Percentiles rank a stretch among this genome's conserved stretches.
These are phyloP conservation scores for Tolypocladium ovalisporum DNA, from an alignment of 2,329 filamentous ascomycete genomes.

Conservation along the genomic window DNA sequence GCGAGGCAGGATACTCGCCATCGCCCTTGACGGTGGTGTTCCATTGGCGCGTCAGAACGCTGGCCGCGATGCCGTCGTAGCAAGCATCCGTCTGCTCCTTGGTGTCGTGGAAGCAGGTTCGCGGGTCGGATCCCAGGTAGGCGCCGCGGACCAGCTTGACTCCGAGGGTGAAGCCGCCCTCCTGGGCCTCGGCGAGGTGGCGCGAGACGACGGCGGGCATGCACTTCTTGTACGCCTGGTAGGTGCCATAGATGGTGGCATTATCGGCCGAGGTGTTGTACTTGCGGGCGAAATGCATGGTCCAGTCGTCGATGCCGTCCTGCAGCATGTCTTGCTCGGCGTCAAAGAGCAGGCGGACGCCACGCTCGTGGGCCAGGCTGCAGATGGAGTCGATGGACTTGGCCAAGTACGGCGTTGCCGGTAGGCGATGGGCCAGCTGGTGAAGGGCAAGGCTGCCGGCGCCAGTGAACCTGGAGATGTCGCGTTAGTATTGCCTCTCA, in stretches of 20 bases:
- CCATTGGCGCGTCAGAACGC: constrained; percentile 49
- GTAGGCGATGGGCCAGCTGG: constrained; percentile 50
- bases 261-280: constrained; percentile 57
- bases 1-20: constrained; percentile 42
- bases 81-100: constrained; percentile 59
- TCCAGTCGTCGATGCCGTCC: constrained; percentile 72
- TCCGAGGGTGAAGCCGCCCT: constrained; percentile 55
- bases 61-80: constrained; percentile 62
- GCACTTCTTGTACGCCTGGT: constrained; percentile 65
- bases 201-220: constrained; percentile 43
- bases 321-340: constrained; percentile 77
- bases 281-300: constrained; percentile 61
- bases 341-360: constrained; percentile 69
- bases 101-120: constrained; percentile 59
- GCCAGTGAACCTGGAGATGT: constrained; percentile 55
- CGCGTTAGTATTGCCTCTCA: background rate
- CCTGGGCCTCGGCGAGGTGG: constrained; percentile 48
- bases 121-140: constrained; percentile 59
- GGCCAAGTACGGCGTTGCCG: constrained; percentile 53
- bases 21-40: constrained; percentile 21
- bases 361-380: constrained; percentile 54
- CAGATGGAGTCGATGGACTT: constrained; percentile 66
- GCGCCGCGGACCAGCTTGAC: constrained; percentile 69
- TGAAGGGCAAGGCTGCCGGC: constrained; percentile 64
- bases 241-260: constrained; percentile 70